Evolutionary conservation across 441 rosid species (phyloP).

Genomic region (Eruca vesicaria): DNA sequence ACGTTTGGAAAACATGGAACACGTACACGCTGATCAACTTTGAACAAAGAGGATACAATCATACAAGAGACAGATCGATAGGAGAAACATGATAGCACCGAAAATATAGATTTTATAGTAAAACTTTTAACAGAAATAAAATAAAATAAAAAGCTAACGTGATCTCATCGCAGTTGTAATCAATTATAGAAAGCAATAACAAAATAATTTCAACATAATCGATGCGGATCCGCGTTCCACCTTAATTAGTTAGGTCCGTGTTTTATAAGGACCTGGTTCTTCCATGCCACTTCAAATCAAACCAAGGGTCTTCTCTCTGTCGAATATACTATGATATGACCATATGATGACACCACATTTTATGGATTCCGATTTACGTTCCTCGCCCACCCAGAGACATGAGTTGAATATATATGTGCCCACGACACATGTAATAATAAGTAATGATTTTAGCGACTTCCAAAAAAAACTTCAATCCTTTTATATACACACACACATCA

Average conservation of each 20-base stretch:
- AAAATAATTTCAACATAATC: not conserved
- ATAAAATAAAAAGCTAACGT: not conserved
- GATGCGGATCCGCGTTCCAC: slow-evolving; percentile 8
- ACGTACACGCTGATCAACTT: not conserved
- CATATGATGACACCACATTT: slow-evolving; percentile 21
- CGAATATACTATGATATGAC: slow-evolving; percentile 2
- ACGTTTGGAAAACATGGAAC: not conserved
- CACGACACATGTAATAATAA: slow-evolving; percentile 12
- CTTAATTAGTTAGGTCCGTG: not conserved
- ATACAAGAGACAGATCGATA: not conserved
- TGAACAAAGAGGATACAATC: not conserved
- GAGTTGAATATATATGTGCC: slow-evolving; percentile 8
- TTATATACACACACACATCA: no score
- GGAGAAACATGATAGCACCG: not conserved
- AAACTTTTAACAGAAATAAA: not conserved
- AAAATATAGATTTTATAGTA: not conserved
- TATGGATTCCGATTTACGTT: slow-evolving; percentile 17
- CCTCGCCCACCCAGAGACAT: slow-evolving; percentile 11
- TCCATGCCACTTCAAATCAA: not conserved
- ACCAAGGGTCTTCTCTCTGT: not conserved
- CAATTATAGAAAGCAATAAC: not conserved
- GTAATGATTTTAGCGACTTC: slow-evolving; percentile 17
- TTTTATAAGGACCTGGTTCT: not conserved
- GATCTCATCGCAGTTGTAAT: not conserved
- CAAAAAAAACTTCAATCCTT: not conserved